phyloP scores from a whole-genome alignment of 306 rosid species.

The Fagus crenata region DNA sequence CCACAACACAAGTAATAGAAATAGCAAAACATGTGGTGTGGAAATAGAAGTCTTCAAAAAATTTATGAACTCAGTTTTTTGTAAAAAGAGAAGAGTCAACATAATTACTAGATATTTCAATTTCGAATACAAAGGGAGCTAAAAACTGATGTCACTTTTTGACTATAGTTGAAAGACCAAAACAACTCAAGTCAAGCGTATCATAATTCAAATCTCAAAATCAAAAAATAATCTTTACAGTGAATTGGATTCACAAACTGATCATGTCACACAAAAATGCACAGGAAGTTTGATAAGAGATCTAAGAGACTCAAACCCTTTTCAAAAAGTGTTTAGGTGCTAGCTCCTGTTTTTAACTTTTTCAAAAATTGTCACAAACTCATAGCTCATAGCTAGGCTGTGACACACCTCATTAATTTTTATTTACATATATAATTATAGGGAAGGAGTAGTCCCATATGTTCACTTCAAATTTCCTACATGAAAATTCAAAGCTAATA shows the following conservation, averaged over 20 bases:
- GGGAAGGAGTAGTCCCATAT: too few relatives aligned
- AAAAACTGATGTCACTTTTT: not conserved
- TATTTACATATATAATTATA: too few relatives aligned
- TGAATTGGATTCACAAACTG: too few relatives aligned
- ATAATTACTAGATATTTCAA: not conserved
- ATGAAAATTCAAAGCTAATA: not conserved
- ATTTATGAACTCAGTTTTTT: not conserved
- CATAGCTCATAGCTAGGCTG: too few relatives aligned
- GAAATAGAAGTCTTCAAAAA: not conserved
- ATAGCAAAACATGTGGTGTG: too few relatives aligned
- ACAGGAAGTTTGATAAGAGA: not conserved
- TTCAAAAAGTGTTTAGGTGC: not conserved
- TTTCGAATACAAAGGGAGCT: slow-evolving; percentile 5
- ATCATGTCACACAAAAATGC: too few relatives aligned
- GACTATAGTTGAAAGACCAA: not conserved
- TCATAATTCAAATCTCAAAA: too few relatives aligned
- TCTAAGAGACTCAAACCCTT: not conserved
- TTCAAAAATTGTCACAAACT: not conserved
- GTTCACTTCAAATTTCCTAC: not conserved
- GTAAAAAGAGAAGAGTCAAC: slow-evolving; percentile 5
- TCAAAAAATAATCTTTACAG: too few relatives aligned
- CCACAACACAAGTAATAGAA: too few relatives aligned
- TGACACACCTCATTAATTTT: too few relatives aligned
- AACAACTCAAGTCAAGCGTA: too few relatives aligned
- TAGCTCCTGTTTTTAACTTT: not conserved